Percentiles rank a stretch among this genome's conserved stretches.
Evolutionary conservation across 2,329 filamentous ascomycete genomes (phyloP).

Genomic region (Ophiocordyceps robertsii): DNA sequence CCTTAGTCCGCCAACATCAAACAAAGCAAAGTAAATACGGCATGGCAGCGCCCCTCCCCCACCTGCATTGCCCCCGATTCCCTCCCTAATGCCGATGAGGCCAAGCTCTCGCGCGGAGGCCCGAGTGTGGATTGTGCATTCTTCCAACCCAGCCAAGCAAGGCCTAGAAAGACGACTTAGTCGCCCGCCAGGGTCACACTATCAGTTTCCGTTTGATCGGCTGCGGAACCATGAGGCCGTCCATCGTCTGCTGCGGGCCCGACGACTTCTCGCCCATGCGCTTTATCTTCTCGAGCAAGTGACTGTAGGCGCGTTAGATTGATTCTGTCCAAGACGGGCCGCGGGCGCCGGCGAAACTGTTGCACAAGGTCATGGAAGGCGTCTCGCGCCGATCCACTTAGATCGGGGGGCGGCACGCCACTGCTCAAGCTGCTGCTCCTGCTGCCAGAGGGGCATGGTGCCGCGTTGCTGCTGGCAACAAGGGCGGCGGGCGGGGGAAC

Average conservation of each 20-base stretch:
- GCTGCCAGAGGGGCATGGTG: background rate
- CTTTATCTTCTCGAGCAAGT: slow-evolving; percentile 43
- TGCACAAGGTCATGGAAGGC: slow-evolving; percentile 11
- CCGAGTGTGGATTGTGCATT: too few relatives aligned
- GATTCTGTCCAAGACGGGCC: slow-evolving; percentile 14
- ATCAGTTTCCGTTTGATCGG: slow-evolving; percentile 33
- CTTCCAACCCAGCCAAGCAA: too few relatives aligned
- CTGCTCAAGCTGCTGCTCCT: background rate
- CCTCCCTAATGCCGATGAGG: too few relatives aligned
- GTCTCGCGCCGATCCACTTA: slow-evolving; percentile 7
- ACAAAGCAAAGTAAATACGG: too few relatives aligned
- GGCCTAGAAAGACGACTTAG: background rate
- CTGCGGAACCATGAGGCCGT: slow-evolving; percentile 21
- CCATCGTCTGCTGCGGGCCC: slow-evolving; percentile 16
- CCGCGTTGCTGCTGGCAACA: background rate
- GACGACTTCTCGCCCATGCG: slow-evolving; percentile 23
- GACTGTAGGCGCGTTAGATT: slow-evolving; percentile 25
- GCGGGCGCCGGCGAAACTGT: slow-evolving; percentile 13
- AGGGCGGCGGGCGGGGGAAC: background rate
- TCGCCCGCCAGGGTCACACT: slow-evolving; percentile 12
- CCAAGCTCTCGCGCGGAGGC: too few relatives aligned
- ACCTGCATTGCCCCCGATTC: too few relatives aligned
- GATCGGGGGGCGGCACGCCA: slow-evolving; percentile 2
- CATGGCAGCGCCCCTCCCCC: too few relatives aligned
- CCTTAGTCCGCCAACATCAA: too few relatives aligned